These are phyloP conservation scores for Mucor ambiguus DNA, from an alignment of 371 early-diverging fungal species.

Conservation along the genomic window DNA sequence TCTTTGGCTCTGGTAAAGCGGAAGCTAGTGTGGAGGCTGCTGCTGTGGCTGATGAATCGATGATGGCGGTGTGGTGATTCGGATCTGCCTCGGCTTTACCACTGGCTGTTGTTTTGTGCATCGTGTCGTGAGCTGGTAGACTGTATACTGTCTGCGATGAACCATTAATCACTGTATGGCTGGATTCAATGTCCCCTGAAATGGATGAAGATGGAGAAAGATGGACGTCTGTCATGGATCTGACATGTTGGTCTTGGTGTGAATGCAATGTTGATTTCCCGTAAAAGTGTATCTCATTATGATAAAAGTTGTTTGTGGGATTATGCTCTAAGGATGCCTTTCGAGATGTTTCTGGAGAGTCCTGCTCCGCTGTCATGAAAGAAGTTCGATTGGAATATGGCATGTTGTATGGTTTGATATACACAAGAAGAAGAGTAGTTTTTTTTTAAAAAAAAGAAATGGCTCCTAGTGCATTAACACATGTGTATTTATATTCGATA, in stretches of 20 bases:
- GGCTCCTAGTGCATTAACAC: neutral
- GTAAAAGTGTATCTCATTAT: neutral
- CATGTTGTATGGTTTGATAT: neutral
- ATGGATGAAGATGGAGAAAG: neutral
- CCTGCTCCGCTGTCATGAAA: constrained; percentile 9
- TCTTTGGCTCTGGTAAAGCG: constrained; percentile 16
- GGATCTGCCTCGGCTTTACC: constrained; percentile 6
- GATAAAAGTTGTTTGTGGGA: neutral
- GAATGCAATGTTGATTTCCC: neutral
- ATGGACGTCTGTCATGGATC: neutral
- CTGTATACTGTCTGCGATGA: neutral
- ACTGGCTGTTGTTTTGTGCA: neutral
- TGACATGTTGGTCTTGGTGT: neutral
- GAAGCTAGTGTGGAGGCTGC: neutral
- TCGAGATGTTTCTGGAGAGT: constrained; percentile 3
- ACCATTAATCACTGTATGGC: constrained; percentile 17
- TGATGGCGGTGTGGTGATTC: neutral
- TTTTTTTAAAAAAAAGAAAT: neutral
- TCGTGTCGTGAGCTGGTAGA: neutral
- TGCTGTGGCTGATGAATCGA: neutral
- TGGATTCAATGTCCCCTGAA: constrained; percentile 8
- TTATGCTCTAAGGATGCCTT: neutral
- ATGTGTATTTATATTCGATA: neutral
- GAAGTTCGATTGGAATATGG: constrained; percentile 15
- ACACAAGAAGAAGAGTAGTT: neutral